Evolutionary conservation across 352 stramenopile species (phyloP), one percentile per base, ranked within the genome.

Genomic region (Pythium volutum): DNA sequence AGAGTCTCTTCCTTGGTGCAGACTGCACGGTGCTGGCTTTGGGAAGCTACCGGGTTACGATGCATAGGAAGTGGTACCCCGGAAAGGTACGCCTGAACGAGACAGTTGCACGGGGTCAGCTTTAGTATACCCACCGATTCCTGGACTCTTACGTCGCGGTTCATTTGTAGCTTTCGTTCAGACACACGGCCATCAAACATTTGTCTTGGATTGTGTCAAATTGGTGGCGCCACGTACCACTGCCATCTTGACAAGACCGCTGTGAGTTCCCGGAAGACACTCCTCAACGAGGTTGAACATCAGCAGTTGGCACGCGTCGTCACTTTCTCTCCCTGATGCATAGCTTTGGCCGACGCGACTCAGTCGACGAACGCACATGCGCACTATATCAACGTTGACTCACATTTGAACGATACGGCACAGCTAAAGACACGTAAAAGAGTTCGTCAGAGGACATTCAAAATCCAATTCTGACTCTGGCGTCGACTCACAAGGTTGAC

Each of bases 201-300:
- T 0, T 20, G 10, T 43, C 14, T 9, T 18, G 18, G 1, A 16
- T 16, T 2, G 14, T 43, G 16, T 22, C 14, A 6, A 4, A 15
- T 43, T 6, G 14, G 18, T 43, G 6, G 14, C 15, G 18, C 18
- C 10, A 55, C 51, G 8, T 46, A 70, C 64, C 23, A 70, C 23
- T 22, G 58, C 52, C 15, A 48, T 51, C 31, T 43, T 25, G n/a
- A 67, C 38, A n/a, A 70, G 54, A 27, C 7, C n/a, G 29, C 31
- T 22, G 27, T 67, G 46, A n/a, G 20, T 10, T 27, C 11, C 4
- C 4, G 56, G 41, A 7, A 70, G 38, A 29, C 16, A 38, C 9
- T 70, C 50, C 20, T 66, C 64, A 29, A 70, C 62, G 33, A 70
- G 67, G 38, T 51, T n/a, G 29, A 58, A 70, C 54, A 70, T 64